These are phyloP conservation scores for Claviceps africana DNA, from an alignment of 2,329 filamentous ascomycete species.

Conservation along the genomic window DNA sequence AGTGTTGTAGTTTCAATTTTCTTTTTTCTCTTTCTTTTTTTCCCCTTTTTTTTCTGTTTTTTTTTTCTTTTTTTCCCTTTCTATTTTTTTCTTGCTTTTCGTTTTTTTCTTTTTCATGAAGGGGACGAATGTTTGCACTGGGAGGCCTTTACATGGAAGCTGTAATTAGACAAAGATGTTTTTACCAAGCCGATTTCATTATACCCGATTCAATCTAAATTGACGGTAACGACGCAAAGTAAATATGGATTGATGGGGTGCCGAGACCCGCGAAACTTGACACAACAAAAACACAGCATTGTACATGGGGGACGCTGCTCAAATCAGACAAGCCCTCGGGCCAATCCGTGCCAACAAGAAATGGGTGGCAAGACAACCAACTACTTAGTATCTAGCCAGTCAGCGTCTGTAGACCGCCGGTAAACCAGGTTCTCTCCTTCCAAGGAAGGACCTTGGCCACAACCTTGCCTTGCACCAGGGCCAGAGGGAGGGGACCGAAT, in stretches of 20 bases:
- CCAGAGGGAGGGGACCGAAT: slow-evolving; percentile 78
- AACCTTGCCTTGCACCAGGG: slow-evolving; percentile 71
- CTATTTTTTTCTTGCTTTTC: no score
- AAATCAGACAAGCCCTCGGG: not conserved
- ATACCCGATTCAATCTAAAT: slow-evolving; percentile 8
- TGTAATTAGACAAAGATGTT: slow-evolving; percentile 22
- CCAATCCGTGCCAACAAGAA: not conserved
- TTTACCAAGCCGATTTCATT: slow-evolving; percentile 13
- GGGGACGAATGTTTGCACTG: slow-evolving; percentile 6
- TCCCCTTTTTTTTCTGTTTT: not conserved
- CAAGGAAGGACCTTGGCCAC: slow-evolving; percentile 47
- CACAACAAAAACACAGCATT: not conserved
- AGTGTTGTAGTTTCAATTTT: slow-evolving; percentile 8
- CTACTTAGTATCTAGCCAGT: slow-evolving; percentile 1
- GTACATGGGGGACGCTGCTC: not conserved
- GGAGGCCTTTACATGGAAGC: slow-evolving; percentile 9
- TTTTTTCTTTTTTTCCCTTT: no score
- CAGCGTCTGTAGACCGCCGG: slow-evolving; percentile 26
- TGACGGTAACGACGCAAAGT: not conserved
- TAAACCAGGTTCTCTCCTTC: slow-evolving; percentile 36
- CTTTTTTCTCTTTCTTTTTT: not conserved
- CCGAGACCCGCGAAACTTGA: not conserved
- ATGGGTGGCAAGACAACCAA: not conserved
- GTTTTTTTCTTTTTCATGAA: slow-evolving; percentile 2
- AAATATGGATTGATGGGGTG: not conserved